phyloP scores from a whole-genome alignment of 2,329 filamentous ascomycete genomes.

The Graphiopsis chlorocephala region DNA sequence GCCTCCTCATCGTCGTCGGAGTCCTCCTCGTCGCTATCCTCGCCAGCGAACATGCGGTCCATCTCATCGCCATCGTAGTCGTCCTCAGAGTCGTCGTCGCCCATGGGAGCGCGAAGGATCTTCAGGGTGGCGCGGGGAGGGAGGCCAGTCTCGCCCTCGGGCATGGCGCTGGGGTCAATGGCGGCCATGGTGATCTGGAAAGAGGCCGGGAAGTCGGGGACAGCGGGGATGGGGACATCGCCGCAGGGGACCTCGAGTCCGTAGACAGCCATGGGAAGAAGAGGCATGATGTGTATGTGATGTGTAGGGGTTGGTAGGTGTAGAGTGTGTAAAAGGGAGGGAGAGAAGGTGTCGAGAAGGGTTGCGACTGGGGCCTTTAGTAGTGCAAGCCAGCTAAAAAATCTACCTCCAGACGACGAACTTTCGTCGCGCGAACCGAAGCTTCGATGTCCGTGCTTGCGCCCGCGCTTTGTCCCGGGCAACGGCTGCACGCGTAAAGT shows the following conservation, averaged over 20 bases:
- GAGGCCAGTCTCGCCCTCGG: slow-evolving; percentile 41
- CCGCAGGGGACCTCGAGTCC: slow-evolving; percentile 87
- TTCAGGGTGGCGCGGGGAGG: slow-evolving; percentile 82
- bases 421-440: neutral
- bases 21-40: slow-evolving; percentile 54
- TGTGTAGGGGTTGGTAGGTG: slow-evolving; percentile 7
- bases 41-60: slow-evolving; percentile 57
- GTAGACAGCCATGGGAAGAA: slow-evolving; percentile 70
- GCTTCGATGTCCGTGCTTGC: neutral
- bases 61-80: slow-evolving; percentile 50
- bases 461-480: neutral
- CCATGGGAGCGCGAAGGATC: slow-evolving; percentile 71
- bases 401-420: neutral
- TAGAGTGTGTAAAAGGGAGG: neutral
- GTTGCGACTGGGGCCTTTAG: slow-evolving; percentile 4
- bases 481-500: slow-evolving; percentile 1
- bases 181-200: slow-evolving; percentile 99
- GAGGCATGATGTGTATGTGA: slow-evolving; percentile 25
- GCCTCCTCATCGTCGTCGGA: slow-evolving; percentile 66
- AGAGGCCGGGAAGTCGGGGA: slow-evolving; percentile 75
- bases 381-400: neutral
- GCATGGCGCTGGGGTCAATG: slow-evolving; percentile 79
- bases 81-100: slow-evolving; percentile 60
- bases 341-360: neutral
- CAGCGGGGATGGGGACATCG: slow-evolving; percentile 76